Base-by-base conservation (phyloP, 2,329 filamentous ascomycete species). In the Cytospora chrysosperma region DNA sequence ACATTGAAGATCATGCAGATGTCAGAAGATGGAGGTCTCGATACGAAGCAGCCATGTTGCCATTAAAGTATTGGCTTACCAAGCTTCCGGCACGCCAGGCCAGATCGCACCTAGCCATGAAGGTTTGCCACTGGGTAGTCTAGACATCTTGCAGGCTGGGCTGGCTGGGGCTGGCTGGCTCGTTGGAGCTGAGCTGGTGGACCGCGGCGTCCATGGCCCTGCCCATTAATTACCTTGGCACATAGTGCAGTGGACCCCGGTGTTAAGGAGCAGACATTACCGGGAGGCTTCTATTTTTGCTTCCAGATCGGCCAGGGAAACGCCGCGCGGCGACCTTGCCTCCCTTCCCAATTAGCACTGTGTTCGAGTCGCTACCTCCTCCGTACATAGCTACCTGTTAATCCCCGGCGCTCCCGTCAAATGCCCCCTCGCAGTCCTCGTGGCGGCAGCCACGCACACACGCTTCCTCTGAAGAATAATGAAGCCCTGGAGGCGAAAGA, bases 341-440 rank as follows among this genome's bases (percentile, higher is more conserved):
- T 17, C 27, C 26, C 21, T 30, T 2, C 2, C 32, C 34, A 49
- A 15, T 9, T 62, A 55, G 59, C 63, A 65, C 63, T 65, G 63
- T 65, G 63, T 65, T 62, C 56, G n/a, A 43, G 17, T 53, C 49
- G 37, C 55, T n/a, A n/a, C n/a, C n/a, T n/a, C n/a, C n/a, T n/a
- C n/a, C n/a, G n/a, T n/a, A n/a, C n/a, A n/a, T n/a, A n/a, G n/a
- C n/a, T n/a, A n/a, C n/a, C n/a, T n/a, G n/a, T 32, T 65, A 62
- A 65, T 65, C 62, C 59, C 63, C 63, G 63, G 63, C 59, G 61
- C 63, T 65, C 56, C 63, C 63, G 63, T 62, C 50, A 49, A n/a
- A 34, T 58, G 47, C 58, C 53, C 58, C 52, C 59, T 37, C 34
- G 51, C 37, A 7, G 10, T 34, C 34, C 49, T n/a, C 21, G 10